phyloP scores from a whole-genome alignment of 2,329 filamentous ascomycete species.

The Rhynchosporium secalis region DNA sequence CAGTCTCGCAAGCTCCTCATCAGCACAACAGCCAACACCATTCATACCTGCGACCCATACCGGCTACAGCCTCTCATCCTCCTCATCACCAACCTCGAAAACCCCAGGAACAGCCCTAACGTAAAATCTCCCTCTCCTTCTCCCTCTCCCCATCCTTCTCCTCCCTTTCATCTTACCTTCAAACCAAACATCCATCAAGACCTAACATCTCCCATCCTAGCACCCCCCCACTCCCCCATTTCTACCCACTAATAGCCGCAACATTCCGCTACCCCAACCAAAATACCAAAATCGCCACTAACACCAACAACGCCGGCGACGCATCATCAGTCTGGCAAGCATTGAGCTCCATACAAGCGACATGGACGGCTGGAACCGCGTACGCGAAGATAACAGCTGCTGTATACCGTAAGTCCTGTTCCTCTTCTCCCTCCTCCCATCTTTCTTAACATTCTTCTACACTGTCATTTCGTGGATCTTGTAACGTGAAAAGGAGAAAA shows the following conservation, averaged over 20 bases:
- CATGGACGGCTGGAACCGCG: conserved; percentile 2
- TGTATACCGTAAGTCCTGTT: neutral
- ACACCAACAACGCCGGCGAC: neutral
- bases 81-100: neutral
- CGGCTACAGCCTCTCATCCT: neutral
- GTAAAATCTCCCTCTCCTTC: neutral
- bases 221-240: neutral
- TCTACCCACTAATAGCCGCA: neutral
- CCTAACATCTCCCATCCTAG: neutral
- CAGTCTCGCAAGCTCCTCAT: no score
- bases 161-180: neutral
- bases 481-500: neutral
- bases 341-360: conserved; percentile 10
- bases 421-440: neutral
- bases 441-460: no score
- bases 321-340: neutral
- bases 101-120: no score
- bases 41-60: conserved; percentile 5
- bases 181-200: neutral
- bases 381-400: conserved; percentile 12
- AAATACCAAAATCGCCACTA: neutral
- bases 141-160: neutral
- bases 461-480: no score
- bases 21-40: conserved; percentile 6
- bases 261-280: neutral